phyloP scores from a whole-genome alignment of 75 land plant genomes.

The Pinus tabuliformis region DNA sequence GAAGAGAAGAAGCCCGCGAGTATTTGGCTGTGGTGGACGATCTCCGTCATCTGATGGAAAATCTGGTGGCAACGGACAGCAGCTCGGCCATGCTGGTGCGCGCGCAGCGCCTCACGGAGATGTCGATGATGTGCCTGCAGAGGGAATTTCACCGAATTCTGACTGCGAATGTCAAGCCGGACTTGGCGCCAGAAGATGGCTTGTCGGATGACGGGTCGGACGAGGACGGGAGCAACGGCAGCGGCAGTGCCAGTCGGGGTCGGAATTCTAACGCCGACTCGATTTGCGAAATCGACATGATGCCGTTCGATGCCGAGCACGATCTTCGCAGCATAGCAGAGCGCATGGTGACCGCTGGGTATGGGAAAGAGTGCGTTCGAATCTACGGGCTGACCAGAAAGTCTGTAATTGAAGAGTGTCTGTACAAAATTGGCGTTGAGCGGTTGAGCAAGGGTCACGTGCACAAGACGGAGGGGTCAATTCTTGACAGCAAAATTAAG shows the following conservation, averaged over 20 bases:
- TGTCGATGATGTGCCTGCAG: constrained; percentile 64
- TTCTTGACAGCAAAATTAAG: constrained; percentile 49
- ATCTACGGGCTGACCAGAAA: constrained; percentile 43
- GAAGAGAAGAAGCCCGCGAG: constrained; percentile 21
- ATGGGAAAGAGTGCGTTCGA: constrained; percentile 49
- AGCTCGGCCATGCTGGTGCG: constrained; percentile 30
- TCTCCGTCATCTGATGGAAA: constrained; percentile 38
- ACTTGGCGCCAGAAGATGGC: constrained; percentile 4
- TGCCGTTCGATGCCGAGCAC: constrained; percentile 23
- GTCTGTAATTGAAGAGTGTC: constrained; percentile 53
- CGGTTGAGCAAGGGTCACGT: constrained; percentile 29
- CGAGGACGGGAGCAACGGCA: neutral
- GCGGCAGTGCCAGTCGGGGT: neutral
- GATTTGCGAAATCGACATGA: constrained; percentile 20
- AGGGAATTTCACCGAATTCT: constrained; percentile 66
- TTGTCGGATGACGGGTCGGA: neutral
- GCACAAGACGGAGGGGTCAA: constrained; percentile 63
- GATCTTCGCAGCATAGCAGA: constrained; percentile 58
- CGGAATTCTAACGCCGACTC: neutral
- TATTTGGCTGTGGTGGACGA: constrained; percentile 26
- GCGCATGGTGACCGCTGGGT: constrained; percentile 55
- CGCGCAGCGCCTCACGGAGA: constrained; percentile 56
- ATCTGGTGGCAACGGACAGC: constrained; percentile 8
- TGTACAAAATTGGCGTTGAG: constrained; percentile 68
- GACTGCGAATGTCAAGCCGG: constrained; percentile 10